Percentiles rank a stretch among this genome's conserved stretches.
phyloP scores from a whole-genome alignment of 2,329 filamentous ascomycete species.

The Clathrospora elynae region DNA sequence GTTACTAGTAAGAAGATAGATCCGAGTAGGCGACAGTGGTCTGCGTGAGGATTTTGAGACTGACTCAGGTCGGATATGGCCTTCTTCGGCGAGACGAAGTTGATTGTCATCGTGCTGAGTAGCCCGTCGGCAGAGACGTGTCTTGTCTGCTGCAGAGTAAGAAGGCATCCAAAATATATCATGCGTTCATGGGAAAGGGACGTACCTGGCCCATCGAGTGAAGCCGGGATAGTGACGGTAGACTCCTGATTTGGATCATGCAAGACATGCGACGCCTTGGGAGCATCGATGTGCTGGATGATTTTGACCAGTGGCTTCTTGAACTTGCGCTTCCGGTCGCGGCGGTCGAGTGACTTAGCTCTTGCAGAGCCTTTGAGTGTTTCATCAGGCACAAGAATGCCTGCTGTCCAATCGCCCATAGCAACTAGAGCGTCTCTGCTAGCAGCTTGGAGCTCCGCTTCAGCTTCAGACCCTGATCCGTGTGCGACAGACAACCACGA shows the following conservation, averaged over 20 bases:
- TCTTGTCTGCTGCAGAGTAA: constrained; percentile 14
- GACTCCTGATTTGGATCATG: constrained; percentile 11
- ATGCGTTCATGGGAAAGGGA: not conserved
- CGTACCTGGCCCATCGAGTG: constrained; percentile 18
- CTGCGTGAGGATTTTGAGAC: not conserved
- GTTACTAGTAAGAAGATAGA: constrained; percentile 17
- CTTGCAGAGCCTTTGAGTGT: constrained; percentile 20
- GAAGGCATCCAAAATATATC: not conserved
- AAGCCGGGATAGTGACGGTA: constrained; percentile 7
- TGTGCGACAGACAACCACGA: constrained; percentile 35
- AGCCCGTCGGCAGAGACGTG: constrained; percentile 22
- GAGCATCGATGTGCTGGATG: constrained; percentile 16
- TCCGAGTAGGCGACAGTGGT: constrained; percentile 19
- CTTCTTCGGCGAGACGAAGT: constrained; percentile 19
- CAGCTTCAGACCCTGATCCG: constrained; percentile 33
- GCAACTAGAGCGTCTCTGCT: constrained; percentile 16
- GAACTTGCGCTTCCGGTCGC: constrained; percentile 5
- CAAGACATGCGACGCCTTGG: constrained; percentile 2
- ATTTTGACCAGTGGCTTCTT: constrained; percentile 32
- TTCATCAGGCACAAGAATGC: constrained; percentile 4
- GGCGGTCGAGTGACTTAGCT: constrained; percentile 15
- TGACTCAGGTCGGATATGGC: not conserved
- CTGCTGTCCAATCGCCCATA: constrained; percentile 28
- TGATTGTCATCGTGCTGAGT: constrained; percentile 7
- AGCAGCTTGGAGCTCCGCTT: constrained; percentile 17